Base-by-base conservation (phyloP, 2,329 filamentous ascomycete species). In the Parastagonospora nodorum region DNA sequence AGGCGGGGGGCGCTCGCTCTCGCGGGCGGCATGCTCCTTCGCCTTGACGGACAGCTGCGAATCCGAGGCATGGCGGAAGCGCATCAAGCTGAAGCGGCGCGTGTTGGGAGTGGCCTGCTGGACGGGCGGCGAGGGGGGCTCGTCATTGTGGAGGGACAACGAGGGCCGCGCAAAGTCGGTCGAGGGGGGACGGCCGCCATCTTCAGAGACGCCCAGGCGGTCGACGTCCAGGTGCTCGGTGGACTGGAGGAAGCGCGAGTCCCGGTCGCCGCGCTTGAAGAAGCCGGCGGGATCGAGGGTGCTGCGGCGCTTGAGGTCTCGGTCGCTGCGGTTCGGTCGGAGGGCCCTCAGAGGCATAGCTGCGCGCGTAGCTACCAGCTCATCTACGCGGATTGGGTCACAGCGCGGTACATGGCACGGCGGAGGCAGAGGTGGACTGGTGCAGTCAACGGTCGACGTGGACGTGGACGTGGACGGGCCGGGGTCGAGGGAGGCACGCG, bases 31-130 rank as follows among this genome's bases (percentile, higher is more conserved):
- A 78, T 91, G 87, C 64, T 88, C 84, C 71, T 88, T 92, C 45
- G 88, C 88, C 70, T 85, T 84, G 28, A 86, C 79, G 9, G 90
- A 91, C 54, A 97, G 77, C 73, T 97, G 92, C 43, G 92, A 89
- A 76, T 97, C 93, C 8, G 92, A 97, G 55, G 91, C 92, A 82
- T 96, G 92, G 66, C 92, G 89, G 72, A 94, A 92, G 68, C 88
- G 87, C 76, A 96, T 79, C 74, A 96, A 74, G 66, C 81, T 86
- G 72, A 87, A 86, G 49, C 83, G 78, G 60, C 82, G 75, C 51
- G 75, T 75, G 58, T 67, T 73, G 50, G 74, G 68, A 40, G 69
- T 68, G 59, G 67, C 63, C 36, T 71, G 62, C 51, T 73, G 70
- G 30, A 69, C 50, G 35, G 65, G 64, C 40, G 72, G 66, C 47